Evolutionary conservation across 805 yeast species (phyloP).

Genomic region (Metschnikowia aberdeeniae): DNA sequence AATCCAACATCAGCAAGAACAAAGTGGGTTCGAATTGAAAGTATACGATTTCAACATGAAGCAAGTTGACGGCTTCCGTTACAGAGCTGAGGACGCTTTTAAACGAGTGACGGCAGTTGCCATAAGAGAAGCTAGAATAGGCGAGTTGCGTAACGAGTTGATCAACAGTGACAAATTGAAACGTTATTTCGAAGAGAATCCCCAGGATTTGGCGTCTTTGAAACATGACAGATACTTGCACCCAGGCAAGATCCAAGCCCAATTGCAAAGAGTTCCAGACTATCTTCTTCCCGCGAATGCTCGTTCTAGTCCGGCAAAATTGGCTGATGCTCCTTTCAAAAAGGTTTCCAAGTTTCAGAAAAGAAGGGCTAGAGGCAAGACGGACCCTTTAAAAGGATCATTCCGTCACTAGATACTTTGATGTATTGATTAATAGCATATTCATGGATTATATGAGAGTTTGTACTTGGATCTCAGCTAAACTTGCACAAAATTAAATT

Average conservation of each 20-base stretch:
- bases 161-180: slow-evolving; percentile 85
- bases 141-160: slow-evolving; percentile 83
- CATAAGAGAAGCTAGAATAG: slow-evolving; percentile 87
- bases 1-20: slow-evolving; percentile 71
- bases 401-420: slow-evolving; percentile 8
- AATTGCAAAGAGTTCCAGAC: slow-evolving; percentile 88
- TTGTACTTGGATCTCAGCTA: slow-evolving; percentile 1
- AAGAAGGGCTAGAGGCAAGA: slow-evolving; percentile 39
- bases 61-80: slow-evolving; percentile 93
- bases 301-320: slow-evolving; percentile 48
- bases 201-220: slow-evolving; percentile 82
- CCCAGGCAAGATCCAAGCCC: slow-evolving; percentile 75
- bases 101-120: slow-evolving; percentile 89
- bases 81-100: slow-evolving; percentile 95
- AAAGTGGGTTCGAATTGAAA: slow-evolving; percentile 66
- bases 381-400: slow-evolving; percentile 60
- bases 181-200: slow-evolving; percentile 95
- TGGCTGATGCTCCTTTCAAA: slow-evolving; percentile 74
- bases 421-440: slow-evolving; percentile 16
- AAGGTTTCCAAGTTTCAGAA: slow-evolving; percentile 46
- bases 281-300: slow-evolving; percentile 82
- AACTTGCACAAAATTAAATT: slow-evolving; percentile 40
- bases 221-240: slow-evolving; percentile 91
- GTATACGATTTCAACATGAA: slow-evolving; percentile 90
- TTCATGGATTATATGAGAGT: slow-evolving; percentile 8